Conservation (phyloP, 257 asterid genomes). For the Penstemon barbatus region DNA sequence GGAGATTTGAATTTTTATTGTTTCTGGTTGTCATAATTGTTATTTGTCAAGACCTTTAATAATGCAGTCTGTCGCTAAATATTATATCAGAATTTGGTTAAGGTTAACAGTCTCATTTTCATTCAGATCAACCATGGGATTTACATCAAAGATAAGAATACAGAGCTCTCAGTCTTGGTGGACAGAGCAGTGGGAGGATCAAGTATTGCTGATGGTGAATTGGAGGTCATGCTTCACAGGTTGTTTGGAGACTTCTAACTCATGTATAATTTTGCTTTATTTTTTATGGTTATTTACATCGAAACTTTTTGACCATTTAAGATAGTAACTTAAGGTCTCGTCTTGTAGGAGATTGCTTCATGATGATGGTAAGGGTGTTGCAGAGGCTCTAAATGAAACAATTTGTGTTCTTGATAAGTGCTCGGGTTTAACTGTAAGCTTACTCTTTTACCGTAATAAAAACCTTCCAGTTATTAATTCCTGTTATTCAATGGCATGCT, state of each 20-base stretch:
- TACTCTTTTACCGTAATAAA: background rate
- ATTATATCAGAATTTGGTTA: background rate
- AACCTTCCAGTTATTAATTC: background rate
- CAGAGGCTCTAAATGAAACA: slow-evolving; percentile 84
- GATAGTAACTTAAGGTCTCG: slow-evolving; percentile 26
- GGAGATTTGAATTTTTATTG: background rate
- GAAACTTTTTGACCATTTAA: background rate
- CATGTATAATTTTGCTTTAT: background rate
- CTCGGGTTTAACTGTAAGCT: slow-evolving; percentile 76
- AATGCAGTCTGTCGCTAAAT: background rate
- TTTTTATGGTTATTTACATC: background rate
- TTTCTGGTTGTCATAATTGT: background rate
- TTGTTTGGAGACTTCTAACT: slow-evolving; percentile 23
- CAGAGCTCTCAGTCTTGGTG: slow-evolving; percentile 86
- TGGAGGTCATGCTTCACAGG: slow-evolving; percentile 97
- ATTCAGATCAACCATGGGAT: slow-evolving; percentile 90
- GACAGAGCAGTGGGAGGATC: slow-evolving; percentile 97
- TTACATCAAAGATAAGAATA: slow-evolving; percentile 69
- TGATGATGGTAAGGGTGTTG: slow-evolving; percentile 92
- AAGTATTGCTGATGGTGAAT: slow-evolving; percentile 76
- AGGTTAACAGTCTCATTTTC: background rate
- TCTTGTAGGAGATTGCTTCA: slow-evolving; percentile 77
- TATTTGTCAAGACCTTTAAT: background rate
- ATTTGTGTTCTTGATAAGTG: slow-evolving; percentile 60
- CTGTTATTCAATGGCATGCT: background rate